Conservation (phyloP, 331 rosid genomes). For the Phaseolus coccineus region DNA sequence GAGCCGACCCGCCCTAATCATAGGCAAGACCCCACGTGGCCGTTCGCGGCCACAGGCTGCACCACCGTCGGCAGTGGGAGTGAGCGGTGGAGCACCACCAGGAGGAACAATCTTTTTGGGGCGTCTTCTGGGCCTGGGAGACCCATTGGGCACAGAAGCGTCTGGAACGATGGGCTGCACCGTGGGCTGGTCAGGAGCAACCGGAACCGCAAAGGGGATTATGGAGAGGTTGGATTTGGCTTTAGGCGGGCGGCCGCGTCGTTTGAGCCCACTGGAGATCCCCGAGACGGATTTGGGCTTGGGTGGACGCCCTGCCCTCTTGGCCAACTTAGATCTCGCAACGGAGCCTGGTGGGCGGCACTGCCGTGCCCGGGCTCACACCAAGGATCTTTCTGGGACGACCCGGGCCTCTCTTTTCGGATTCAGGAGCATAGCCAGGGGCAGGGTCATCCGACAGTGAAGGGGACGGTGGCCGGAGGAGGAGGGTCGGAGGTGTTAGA, state of each 20-base stretch:
- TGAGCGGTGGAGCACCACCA: background rate
- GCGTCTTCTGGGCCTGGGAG: slow-evolving; percentile 65
- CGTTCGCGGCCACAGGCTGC: slow-evolving; percentile 33
- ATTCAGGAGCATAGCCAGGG: background rate
- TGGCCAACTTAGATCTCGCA: slow-evolving; percentile 41
- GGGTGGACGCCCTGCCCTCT: slow-evolving; percentile 63
- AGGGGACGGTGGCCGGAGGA: too few species aligned
- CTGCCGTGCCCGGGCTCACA: slow-evolving; percentile 24
- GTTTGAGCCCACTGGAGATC: slow-evolving; percentile 52
- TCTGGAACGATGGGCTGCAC: background rate
- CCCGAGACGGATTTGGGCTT: slow-evolving; percentile 64
- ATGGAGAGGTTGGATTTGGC: slow-evolving; percentile 53
- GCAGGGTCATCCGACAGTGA: slow-evolving; percentile 51
- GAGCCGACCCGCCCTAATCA: slow-evolving; percentile 47
- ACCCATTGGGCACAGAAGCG: background rate
- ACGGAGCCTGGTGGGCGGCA: slow-evolving; percentile 57
- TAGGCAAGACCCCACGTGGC: background rate
- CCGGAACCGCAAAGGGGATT: slow-evolving; percentile 59
- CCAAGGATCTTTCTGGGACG: slow-evolving; percentile 50
- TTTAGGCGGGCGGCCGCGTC: slow-evolving; percentile 82
- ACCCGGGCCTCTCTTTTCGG: slow-evolving; percentile 48
- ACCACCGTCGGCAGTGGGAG: background rate
- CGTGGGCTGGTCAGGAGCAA: background rate
- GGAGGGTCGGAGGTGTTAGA: too few species aligned
- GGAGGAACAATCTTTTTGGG: slow-evolving; percentile 56